Conservation (phyloP, 2,329 filamentous ascomycete species). For the Cylindrodendrum hubeiense region DNA sequence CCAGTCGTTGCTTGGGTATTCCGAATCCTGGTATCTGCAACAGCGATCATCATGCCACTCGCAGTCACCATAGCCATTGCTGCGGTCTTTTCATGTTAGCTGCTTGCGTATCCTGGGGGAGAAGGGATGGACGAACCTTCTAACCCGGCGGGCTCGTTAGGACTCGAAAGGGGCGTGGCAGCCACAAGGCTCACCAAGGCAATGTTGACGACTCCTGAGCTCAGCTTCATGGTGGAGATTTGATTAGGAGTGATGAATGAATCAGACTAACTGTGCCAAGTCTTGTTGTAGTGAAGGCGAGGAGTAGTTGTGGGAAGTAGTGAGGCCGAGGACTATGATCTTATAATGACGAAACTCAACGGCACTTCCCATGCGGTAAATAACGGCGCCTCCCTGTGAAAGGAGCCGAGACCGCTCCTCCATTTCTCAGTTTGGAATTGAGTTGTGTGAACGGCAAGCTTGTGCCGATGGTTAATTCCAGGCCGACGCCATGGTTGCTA, state of each 20-base stretch:
- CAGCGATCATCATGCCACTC: constrained; percentile 27
- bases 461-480: too few species aligned
- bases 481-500: too few species aligned
- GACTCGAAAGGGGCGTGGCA: constrained; percentile 28
- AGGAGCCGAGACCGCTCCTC: too few species aligned
- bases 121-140: constrained; percentile 12
- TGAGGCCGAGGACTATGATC: too few species aligned
- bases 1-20: not conserved
- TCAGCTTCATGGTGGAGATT: constrained; percentile 24
- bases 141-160: constrained; percentile 9
- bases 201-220: constrained; percentile 2
- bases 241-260: not conserved
- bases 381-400: too few species aligned
- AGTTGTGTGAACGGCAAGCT: too few species aligned
- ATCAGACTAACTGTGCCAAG: not conserved
- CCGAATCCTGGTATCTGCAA: constrained; percentile 4
- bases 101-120: rapidly evolving
- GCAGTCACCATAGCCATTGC: constrained; percentile 6
- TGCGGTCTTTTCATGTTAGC: constrained; percentile 22
- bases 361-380: too few species aligned
- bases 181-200: constrained; percentile 11
- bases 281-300: not conserved
- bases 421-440: too few species aligned
- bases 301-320: not conserved
- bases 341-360: too few species aligned